Base-by-base conservation (phyloP, 2,329 filamentous ascomycete species). In the Fusarium mexicanum region DNA sequence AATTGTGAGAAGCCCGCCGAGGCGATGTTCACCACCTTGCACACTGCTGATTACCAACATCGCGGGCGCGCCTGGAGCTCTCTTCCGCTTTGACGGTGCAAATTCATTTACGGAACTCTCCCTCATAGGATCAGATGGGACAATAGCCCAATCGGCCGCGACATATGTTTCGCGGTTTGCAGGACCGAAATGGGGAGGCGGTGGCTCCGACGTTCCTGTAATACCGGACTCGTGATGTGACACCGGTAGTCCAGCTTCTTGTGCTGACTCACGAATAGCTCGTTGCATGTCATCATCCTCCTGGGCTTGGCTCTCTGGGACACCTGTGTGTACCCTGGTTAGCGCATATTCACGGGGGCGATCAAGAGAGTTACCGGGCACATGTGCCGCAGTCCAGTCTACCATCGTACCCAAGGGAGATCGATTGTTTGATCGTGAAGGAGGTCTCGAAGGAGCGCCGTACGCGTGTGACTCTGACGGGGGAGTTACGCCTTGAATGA, bases 361-460 rank as follows among this genome's bases (percentile, higher is more conserved):
- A 71, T 58, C 50, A 67, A 75, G 72, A 75, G 79, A 31, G 70
- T 70, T 84, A 86, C 85, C 85, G 72, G 85, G 79, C 72, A 81
- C 80, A 61, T 84, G 81, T 60, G 81, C 80, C 33, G 83, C 80
- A 64, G 83, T 83, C 82, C 86, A 86, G 60, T 89, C 86, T 73
- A 86, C 81, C 71, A 88, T 81, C 74, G 83, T 87, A 79, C 86
- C 84, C 67, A 91, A 79, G 14, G 90, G 89, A 40, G 90, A 91
- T 76, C 85, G 85, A 72, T 87, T 87, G 68, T 87, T 88, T 50
- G 87, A 84, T 80, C 90, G 84, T 29, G 90, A 92, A 4, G 90
- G 90, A n/a, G 90, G 90, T 64, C 90, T 85, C 24, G 90, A 91
- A 0, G 89, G 88, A 10, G 87, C 86, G 35, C 83, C 83, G 14